Conservation (phyloP, 768 basidiomycete species). For the Pisolithus microcarpus region DNA sequence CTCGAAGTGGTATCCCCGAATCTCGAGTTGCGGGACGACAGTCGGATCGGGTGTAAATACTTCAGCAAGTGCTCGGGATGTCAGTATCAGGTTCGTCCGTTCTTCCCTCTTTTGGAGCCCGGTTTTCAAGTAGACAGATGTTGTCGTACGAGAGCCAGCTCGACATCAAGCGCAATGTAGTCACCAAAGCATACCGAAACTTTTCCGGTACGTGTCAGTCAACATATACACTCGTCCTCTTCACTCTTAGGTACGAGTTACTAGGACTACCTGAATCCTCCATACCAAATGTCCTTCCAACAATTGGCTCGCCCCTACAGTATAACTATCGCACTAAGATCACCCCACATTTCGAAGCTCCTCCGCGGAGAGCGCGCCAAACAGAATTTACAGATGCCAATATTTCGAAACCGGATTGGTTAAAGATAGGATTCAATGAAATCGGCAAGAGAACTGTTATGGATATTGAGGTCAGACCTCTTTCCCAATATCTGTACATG, state of each 20-base stretch:
- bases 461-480: constrained; percentile 75
- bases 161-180: constrained; percentile 76
- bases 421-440: constrained; percentile 85
- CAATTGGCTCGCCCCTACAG: constrained; percentile 81
- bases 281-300: constrained; percentile 63
- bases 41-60: constrained; percentile 69
- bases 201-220: constrained; percentile 42
- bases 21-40: constrained; percentile 54
- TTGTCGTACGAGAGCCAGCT: constrained; percentile 84
- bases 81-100: constrained; percentile 71
- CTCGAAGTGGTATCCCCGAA: constrained; percentile 61
- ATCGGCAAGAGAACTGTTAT: constrained; percentile 66
- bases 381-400: not conserved
- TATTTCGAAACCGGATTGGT: constrained; percentile 50
- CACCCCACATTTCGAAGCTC: constrained; percentile 90
- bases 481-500: not conserved
- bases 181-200: constrained; percentile 75
- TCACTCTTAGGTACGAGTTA: constrained; percentile 22
- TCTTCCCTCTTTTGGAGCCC: not conserved
- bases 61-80: constrained; percentile 90
- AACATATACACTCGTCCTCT: not conserved
- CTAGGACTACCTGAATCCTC: constrained; percentile 43
- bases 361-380: constrained; percentile 39
- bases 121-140: constrained; percentile 44
- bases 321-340: constrained; percentile 96